Evolutionary conservation across 2,329 filamentous ascomycete genomes (phyloP), one percentile per base, ranked within the genome.

Genomic region (Cytospora schulzeri): DNA sequence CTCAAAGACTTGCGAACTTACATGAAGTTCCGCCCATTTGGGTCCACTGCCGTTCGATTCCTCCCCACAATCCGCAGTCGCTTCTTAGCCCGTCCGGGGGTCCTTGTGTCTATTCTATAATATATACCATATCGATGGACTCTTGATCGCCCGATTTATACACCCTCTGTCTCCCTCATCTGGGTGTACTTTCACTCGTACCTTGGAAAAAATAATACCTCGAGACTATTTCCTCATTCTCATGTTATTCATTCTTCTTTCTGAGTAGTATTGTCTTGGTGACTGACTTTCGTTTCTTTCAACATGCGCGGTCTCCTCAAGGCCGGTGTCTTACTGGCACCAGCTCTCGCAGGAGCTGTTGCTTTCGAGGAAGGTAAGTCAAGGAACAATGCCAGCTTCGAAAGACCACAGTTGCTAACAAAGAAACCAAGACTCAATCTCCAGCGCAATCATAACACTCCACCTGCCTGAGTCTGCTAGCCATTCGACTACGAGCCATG

Each of bases 261-360:
- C 17, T 12, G 3, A n/a, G 9, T 3, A 22, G n/a, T 9, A 19
- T 48, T n/a, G 9, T n/a, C 38, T 38, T 50, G 22, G 19, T 22
- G 17, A 5, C 45, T 48, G 24, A 28, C n/a, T 26, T 19, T 15
- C 24, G 28, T 15, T 31, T 15, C 66, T 64, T 50, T 66, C 59
- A 66, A 67, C 57, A 79, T 79, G 76, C 72, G 71, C 68, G 73
- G 75, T 71, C 72, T 73, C 57, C 63, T 71, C 51, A 71, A 71
- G 73, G 72, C 72, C 65, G 74, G 73, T 66, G 69, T 78, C 68
- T 66, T 78, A 58, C 64, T 74, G 70, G 75, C 72, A 69, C 74
- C 76, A 68, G 73, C 71, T 70, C 70, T 79, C 70, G 73, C 71
- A 35, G 69, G 69, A 52, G 72, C 72, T 62, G 70, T 73, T 64